These are phyloP conservation scores for Irpex rosettiformis DNA, from an alignment of 1,284 basidiomycete species.

Conservation along the genomic window DNA sequence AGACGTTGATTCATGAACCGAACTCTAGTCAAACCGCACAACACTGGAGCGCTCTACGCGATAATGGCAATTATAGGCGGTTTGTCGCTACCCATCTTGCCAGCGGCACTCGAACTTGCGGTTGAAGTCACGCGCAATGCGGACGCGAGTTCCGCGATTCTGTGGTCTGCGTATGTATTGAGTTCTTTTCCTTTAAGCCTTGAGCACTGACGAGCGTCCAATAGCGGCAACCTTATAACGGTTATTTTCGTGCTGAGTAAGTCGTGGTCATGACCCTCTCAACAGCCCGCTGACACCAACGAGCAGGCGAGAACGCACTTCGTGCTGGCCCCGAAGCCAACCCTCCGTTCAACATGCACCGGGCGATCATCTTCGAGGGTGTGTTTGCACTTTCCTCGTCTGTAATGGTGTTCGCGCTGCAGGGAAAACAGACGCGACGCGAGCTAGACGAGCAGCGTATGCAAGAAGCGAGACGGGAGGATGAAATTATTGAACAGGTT, in stretches of 20 bases:
- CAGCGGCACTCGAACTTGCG: constrained; percentile 70
- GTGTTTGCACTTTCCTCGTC: constrained; percentile 38
- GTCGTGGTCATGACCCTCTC: constrained; percentile 17
- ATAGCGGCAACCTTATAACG: constrained; percentile 60
- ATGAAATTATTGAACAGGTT: background rate
- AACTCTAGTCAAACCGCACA: constrained; percentile 52
- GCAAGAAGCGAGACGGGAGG: background rate
- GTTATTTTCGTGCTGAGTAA: constrained; percentile 65
- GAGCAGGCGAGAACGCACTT: constrained; percentile 57
- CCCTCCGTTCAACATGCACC: constrained; percentile 69
- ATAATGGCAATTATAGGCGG: constrained; percentile 67
- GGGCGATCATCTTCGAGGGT: constrained; percentile 62
- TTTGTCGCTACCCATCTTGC: constrained; percentile 63
- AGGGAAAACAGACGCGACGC: constrained; percentile 57
- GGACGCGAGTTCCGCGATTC: constrained; percentile 66
- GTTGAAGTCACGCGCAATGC: constrained; percentile 76
- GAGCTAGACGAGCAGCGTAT: constrained; percentile 47
- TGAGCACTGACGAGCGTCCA: background rate
- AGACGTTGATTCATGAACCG: background rate
- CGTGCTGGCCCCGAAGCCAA: constrained; percentile 53
- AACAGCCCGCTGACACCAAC: background rate
- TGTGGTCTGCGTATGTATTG: constrained; percentile 63
- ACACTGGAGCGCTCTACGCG: constrained; percentile 56
- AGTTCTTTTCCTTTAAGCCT: background rate
- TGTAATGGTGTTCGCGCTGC: constrained; percentile 42